phyloP scores from a whole-genome alignment of 352 stramenopile species.

The Phytopythium boreale region DNA sequence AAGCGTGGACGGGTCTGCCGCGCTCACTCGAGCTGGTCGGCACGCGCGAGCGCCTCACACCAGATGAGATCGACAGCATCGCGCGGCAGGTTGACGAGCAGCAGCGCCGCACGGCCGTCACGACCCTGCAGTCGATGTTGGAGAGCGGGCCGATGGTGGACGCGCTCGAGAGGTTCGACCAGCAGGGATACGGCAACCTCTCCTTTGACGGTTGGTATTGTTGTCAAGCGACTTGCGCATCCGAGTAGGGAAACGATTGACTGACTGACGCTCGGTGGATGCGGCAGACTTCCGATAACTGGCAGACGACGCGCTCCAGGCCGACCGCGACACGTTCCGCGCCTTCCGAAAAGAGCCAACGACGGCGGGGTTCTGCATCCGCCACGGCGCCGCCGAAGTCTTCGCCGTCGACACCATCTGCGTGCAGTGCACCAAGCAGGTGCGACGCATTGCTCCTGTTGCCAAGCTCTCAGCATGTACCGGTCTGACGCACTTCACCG shows the following conservation, averaged over 20 bases:
- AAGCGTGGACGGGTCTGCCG: not conserved
- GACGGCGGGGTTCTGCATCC: conserved; percentile 46
- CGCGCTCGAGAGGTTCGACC: conserved; percentile 50
- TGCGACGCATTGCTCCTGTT: conserved; percentile 9
- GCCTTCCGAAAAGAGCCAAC: conserved; percentile 40
- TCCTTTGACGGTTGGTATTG: conserved; percentile 51
- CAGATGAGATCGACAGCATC: conserved; percentile 20
- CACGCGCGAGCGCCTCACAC: conserved; percentile 16
- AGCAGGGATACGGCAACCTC: conserved; percentile 44
- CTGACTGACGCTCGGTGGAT: not conserved
- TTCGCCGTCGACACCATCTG: conserved; percentile 51
- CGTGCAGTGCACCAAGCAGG: conserved; percentile 42
- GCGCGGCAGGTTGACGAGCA: conserved; percentile 19
- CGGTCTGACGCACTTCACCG: not conserved
- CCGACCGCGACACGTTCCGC: conserved; percentile 20
- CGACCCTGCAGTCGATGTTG: conserved; percentile 41
- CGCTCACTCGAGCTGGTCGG: conserved; percentile 7
- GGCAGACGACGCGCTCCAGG: conserved; percentile 31
- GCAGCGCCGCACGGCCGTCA: conserved; percentile 17
- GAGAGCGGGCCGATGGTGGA: conserved; percentile 33
- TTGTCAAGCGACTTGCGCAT: not conserved
- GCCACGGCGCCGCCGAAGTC: conserved; percentile 36
- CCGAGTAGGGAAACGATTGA: not conserved
- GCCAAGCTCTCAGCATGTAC: not conserved
- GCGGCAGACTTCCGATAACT: conserved; percentile 48